phyloP scores from a whole-genome alignment of 2,329 filamentous ascomycete genomes.

The Endoconidiophora polonica region DNA sequence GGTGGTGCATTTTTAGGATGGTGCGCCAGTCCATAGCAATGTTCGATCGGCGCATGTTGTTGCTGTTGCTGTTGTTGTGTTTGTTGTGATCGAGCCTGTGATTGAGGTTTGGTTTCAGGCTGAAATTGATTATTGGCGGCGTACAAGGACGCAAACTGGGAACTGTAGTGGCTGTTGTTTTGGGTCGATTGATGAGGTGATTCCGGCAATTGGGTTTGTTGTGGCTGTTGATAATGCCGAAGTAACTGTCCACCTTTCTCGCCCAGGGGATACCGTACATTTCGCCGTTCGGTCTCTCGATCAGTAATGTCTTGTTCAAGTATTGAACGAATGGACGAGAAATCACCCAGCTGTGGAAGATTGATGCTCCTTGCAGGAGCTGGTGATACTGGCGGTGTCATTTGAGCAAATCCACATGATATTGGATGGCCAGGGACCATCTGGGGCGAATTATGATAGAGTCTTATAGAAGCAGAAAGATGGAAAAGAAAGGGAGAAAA shows the following conservation, averaged over 20 bases:
- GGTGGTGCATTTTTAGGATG: too few species aligned
- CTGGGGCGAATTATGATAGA: not conserved
- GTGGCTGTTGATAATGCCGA: too few species aligned
- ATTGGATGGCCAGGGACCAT: not conserved
- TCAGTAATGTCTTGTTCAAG: too few species aligned
- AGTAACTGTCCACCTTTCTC: too few species aligned
- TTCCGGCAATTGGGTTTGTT: too few species aligned
- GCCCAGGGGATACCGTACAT: too few species aligned
- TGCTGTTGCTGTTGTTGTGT: not conserved
- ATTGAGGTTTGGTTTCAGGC: not conserved
- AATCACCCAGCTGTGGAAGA: slow-evolving; percentile 7
- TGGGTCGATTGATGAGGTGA: too few species aligned
- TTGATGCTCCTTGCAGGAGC: slow-evolving; percentile 5
- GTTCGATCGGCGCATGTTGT: not conserved
- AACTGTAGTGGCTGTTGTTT: too few species aligned
- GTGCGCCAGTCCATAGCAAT: too few species aligned
- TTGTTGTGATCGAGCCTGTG: not conserved
- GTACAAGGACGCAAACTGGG: too few species aligned
- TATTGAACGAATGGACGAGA: not conserved
- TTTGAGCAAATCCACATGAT: slow-evolving; percentile 9
- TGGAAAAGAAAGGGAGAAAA: too few species aligned
- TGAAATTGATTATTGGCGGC: not conserved
- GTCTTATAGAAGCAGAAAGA: not conserved
- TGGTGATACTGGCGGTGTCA: slow-evolving; percentile 12
- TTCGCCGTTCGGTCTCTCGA: too few species aligned